phyloP scores from a whole-genome alignment of 1,284 basidiomycete species.

The Boletus semigastroideus region DNA sequence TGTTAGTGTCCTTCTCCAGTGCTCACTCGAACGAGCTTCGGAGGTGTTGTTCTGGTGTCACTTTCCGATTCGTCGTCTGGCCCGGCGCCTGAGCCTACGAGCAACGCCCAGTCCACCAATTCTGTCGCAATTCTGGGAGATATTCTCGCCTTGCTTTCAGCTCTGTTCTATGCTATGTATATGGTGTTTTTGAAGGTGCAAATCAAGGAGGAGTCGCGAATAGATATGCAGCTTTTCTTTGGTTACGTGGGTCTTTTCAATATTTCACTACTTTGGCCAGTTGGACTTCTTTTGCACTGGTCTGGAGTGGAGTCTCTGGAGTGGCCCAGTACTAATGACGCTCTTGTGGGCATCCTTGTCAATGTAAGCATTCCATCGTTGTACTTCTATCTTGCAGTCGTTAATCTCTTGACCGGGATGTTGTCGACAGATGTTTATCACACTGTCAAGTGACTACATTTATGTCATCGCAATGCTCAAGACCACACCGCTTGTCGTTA shows the following conservation, averaged over 20 bases:
- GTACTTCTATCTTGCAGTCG: not conserved
- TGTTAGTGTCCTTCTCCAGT: not conserved
- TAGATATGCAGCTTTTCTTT: constrained; percentile 93
- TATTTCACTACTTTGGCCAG: constrained; percentile 77
- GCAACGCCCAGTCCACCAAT: constrained; percentile 22
- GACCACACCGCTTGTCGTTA: constrained; percentile 92
- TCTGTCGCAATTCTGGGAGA: constrained; percentile 65
- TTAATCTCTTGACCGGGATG: not conserved
- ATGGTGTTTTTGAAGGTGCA: constrained; percentile 89
- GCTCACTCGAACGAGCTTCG: constrained; percentile 55
- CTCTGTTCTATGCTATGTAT: constrained; percentile 89
- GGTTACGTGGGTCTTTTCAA: constrained; percentile 94
- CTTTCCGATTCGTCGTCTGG: constrained; percentile 61
- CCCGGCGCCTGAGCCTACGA: constrained; percentile 16
- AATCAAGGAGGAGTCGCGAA: constrained; percentile 80
- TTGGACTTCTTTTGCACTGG: constrained; percentile 80
- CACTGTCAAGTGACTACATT: constrained; percentile 81
- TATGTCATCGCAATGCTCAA: constrained; percentile 95
- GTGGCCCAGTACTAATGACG: constrained; percentile 60
- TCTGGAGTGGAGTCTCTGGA: constrained; percentile 76
- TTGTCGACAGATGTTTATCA: constrained; percentile 73
- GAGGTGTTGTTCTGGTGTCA: constrained; percentile 86
- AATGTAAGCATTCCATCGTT: constrained; percentile 55
- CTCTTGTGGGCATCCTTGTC: constrained; percentile 66
- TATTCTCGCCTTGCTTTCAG: constrained; percentile 75